Evolutionary conservation across 2,329 filamentous ascomycete species (phyloP).

Genomic region (Claviceps spartinae): DNA sequence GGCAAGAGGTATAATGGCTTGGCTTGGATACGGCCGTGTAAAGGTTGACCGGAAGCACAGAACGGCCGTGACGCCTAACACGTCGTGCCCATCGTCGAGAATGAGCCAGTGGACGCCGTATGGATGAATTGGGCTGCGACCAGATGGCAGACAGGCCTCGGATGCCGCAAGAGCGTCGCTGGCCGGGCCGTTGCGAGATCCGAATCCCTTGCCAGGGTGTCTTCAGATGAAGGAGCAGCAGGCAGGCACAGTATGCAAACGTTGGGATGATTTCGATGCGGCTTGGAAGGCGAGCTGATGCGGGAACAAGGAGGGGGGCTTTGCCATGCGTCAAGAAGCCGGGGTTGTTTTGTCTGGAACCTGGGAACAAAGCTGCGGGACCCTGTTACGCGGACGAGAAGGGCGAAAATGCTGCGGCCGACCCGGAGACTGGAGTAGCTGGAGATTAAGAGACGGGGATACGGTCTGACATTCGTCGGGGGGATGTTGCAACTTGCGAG

Average conservation of each 20-base stretch:
- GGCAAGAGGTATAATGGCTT: too few relatives aligned
- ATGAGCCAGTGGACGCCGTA: constrained; percentile 6
- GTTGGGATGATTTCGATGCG: constrained; percentile 1
- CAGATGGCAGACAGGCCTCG: background rate
- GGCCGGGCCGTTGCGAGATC: constrained; percentile 1
- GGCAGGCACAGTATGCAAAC: constrained; percentile 4
- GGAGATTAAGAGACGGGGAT: background rate
- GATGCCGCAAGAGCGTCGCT: constrained; percentile 2
- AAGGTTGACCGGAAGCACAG: constrained; percentile 3
- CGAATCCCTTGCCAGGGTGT: background rate
- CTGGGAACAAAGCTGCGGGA: background rate
- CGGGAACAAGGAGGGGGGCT: constrained; percentile 3
- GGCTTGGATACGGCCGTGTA: too few relatives aligned
- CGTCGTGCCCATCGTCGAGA: constrained; percentile 8
- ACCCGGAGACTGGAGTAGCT: background rate
- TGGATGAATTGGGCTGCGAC: constrained; percentile 2
- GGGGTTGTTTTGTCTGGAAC: constrained; percentile 4
- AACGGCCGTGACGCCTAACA: constrained; percentile 7
- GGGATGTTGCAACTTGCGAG: background rate
- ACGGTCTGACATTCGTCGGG: background rate
- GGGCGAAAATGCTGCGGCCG: background rate
- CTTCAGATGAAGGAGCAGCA: constrained; percentile 3
- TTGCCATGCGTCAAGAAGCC: constrained; percentile 14
- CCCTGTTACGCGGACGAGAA: background rate
- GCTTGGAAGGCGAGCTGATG: background rate